These are phyloP conservation scores for Lenwebbia sp. DNA, from an alignment of 345 rosid genomes.

Conservation along the genomic window DNA sequence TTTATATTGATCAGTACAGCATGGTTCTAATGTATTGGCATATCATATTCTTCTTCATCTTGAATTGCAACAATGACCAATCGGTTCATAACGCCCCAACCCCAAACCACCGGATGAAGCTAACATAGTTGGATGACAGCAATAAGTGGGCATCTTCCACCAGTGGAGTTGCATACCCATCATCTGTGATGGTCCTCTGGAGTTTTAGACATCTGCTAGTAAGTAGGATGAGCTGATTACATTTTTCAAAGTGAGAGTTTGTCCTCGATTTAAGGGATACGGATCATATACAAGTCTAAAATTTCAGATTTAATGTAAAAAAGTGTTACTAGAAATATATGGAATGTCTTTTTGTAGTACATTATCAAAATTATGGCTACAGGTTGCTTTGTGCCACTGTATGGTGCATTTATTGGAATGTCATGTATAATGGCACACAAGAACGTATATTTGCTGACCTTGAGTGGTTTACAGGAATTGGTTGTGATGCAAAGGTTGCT, in stretches of 20 bases:
- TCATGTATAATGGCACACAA: neutral
- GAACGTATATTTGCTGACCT: neutral
- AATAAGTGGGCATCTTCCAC: neutral
- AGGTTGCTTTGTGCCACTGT: neutral
- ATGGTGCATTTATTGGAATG: neutral
- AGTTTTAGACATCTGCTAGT: neutral
- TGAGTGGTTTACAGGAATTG: slow-evolving; percentile 35
- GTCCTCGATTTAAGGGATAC: neutral
- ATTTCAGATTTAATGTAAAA: neutral
- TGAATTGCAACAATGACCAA: neutral
- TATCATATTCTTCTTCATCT: neutral
- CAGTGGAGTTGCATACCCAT: neutral
- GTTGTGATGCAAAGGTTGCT: slow-evolving; percentile 91
- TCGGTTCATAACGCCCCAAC: neutral
- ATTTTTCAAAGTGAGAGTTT: neutral
- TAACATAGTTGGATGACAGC: neutral
- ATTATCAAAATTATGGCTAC: neutral
- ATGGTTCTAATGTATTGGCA: neutral
- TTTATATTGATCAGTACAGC: neutral
- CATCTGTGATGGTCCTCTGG: neutral
- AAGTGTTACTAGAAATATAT: neutral
- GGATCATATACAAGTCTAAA: neutral
- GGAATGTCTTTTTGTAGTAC: neutral
- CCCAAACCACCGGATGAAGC: neutral
- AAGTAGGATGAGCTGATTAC: neutral